Percentiles rank a stretch among this genome's conserved stretches.
Evolutionary conservation across 1,139 yeast species (phyloP).

Genomic region (Maudiozyma humilis): DNA sequence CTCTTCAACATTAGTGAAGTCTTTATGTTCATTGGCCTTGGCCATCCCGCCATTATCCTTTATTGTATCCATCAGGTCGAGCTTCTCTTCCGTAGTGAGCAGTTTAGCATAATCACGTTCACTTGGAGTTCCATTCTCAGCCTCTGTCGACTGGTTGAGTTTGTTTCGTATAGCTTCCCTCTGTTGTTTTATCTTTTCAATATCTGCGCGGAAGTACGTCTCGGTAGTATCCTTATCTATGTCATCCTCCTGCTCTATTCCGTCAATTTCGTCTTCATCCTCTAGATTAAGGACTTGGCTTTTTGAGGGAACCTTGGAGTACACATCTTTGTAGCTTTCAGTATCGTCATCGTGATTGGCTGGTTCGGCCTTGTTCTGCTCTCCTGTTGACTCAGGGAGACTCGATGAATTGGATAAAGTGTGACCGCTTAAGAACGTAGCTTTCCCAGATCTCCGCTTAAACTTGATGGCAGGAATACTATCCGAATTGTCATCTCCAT

Average conservation of each 20-base stretch:
- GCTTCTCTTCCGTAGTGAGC: constrained; percentile 20
- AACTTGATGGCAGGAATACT: neutral
- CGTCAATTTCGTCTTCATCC: constrained; percentile 4
- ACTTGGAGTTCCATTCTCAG: constrained; percentile 1
- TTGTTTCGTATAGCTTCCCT: neutral
- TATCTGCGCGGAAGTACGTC: neutral
- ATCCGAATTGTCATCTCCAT: neutral
- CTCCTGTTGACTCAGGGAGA: neutral
- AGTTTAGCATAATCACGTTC: constrained; percentile 20
- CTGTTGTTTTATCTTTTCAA: constrained; percentile 5
- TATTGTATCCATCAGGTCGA: constrained; percentile 17
- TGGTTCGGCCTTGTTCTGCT: neutral
- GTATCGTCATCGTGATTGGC: too few relatives aligned
- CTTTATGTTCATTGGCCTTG: constrained; percentile 9
- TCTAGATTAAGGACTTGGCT: constrained; percentile 4
- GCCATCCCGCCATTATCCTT: constrained; percentile 14
- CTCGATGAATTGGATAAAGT: neutral
- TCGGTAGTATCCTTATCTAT: neutral
- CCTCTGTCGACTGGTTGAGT: neutral
- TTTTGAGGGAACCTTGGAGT: neutral
- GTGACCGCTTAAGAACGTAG: neutral
- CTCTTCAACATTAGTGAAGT: neutral
- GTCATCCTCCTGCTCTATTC: neutral
- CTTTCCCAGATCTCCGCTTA: neutral
- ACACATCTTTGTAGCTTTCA: neutral